phyloP scores from a whole-genome alignment of 768 basidiomycete genomes.

The Daedaleopsis nitida region DNA sequence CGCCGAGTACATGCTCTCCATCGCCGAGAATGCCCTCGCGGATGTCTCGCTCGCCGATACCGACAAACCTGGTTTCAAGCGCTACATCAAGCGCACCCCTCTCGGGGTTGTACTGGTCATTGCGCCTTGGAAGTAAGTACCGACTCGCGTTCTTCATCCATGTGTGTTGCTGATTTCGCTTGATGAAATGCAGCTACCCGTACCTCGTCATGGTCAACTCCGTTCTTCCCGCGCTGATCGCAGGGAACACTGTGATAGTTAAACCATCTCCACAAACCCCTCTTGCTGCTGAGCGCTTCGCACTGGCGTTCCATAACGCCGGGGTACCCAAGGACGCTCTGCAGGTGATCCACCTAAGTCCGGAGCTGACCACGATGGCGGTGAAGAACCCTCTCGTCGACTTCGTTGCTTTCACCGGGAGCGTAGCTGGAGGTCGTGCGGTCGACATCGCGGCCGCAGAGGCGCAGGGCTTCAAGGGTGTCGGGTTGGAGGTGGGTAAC shows the following conservation, averaged over 20 bases:
- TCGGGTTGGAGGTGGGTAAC: slow-evolving; percentile 71
- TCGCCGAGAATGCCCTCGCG: slow-evolving; percentile 72
- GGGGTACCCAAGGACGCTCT: slow-evolving; percentile 78
- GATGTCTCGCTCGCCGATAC: slow-evolving; percentile 76
- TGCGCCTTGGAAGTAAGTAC: slow-evolving; percentile 86
- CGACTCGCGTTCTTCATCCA: neutral
- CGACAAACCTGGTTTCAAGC: slow-evolving; percentile 80
- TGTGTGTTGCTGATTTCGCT: neutral
- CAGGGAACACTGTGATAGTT: slow-evolving; percentile 88
- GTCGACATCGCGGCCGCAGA: slow-evolving; percentile 71
- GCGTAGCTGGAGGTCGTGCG: slow-evolving; percentile 72
- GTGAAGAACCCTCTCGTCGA: slow-evolving; percentile 68
- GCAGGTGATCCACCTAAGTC: slow-evolving; percentile 75
- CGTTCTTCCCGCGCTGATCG: slow-evolving; percentile 86
- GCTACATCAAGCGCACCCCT: slow-evolving; percentile 83
- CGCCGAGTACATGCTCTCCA: slow-evolving; percentile 81
- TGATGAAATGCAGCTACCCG: slow-evolving; percentile 62
- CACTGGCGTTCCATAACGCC: slow-evolving; percentile 64
- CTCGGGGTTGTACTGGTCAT: slow-evolving; percentile 88
- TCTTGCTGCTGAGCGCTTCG: slow-evolving; percentile 80
- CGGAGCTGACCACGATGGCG: slow-evolving; percentile 57
- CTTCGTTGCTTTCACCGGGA: slow-evolving; percentile 92
- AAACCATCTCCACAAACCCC: slow-evolving; percentile 99
- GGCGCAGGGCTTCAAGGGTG: slow-evolving; percentile 78
- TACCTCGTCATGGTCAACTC: slow-evolving; percentile 91